Evolutionary conservation across 1,139 yeast species (phyloP).

Genomic region (Candida sanyaensis): DNA sequence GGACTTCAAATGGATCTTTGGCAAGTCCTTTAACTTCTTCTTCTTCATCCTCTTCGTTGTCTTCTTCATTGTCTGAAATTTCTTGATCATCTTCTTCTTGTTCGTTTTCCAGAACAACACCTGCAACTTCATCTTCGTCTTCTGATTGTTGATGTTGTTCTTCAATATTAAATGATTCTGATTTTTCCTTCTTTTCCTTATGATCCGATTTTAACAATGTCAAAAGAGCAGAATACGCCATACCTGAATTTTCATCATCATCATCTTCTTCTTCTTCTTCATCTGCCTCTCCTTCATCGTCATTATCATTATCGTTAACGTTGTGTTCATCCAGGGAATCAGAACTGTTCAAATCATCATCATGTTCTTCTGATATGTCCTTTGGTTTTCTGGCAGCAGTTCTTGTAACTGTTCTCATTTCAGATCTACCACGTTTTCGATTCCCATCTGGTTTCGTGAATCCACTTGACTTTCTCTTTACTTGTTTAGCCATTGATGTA

Average conservation of each 20-base stretch:
- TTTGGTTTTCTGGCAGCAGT: constrained; percentile 38
- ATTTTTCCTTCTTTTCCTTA: constrained; percentile 16
- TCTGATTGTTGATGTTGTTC: constrained; percentile 15
- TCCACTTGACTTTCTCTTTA: constrained; percentile 10
- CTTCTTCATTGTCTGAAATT: constrained; percentile 33
- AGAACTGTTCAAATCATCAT: constrained; percentile 10
- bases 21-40: constrained; percentile 20
- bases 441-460: not conserved
- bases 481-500: constrained; percentile 11
- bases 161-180: constrained; percentile 13
- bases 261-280: constrained; percentile 14
- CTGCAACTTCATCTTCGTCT: constrained; percentile 26
- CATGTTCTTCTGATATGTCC: constrained; percentile 12
- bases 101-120: constrained; percentile 7
- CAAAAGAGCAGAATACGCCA: constrained; percentile 76
- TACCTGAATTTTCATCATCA: constrained; percentile 28
- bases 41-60: constrained; percentile 10
- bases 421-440: constrained; percentile 57
- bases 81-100: constrained; percentile 27
- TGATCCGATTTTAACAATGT: constrained; percentile 65
- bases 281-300: constrained; percentile 10
- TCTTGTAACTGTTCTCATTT: constrained; percentile 58
- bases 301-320: constrained; percentile 7
- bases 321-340: constrained; percentile 10
- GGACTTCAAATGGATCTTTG: constrained; percentile 72